Evolutionary conservation across 192 early-diverging fungal species (phyloP), one percentile per base, ranked within the genome.

Genomic region (Thamnidium elegans): DNA sequence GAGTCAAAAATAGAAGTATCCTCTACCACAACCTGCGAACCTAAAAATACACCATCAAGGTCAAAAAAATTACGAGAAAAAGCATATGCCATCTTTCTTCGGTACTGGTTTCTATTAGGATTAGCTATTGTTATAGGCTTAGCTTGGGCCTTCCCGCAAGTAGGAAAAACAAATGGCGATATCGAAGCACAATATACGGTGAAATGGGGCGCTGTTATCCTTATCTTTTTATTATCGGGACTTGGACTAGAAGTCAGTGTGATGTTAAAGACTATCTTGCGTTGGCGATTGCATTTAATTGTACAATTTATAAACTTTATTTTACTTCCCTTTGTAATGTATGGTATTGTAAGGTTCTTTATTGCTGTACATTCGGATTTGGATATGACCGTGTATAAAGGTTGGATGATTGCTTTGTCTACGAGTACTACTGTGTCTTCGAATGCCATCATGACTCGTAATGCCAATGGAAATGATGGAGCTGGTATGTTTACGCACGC

Each of bases 401-500:
- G 87, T 50, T 73, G 86, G 65, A 72, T 87, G 9, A 80, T 89
- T 52, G 79, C 81, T 3, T 78, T 79, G 15, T 72, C 83, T 1
- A 86, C 81, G 3, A 85, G 84, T 11, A 89, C 87, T 7, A 89
- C 87, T 11, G 83, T 89, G 59, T 84, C 84, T 15, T 89, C 87
- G 13, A 89, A 89, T 68, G 80, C 82, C 0, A 75, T 89, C 63
- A 89, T 89, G 87, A 89, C 87, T 23, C 77, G 81, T 56, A 79
- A 81, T 47, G 83, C 87, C 9, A 58, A 67, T 47, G 87, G 87
- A 30, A 86, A 79, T 65, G 87, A 89, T 47, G 34, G 61, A 73
- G 84, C 68, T 4, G 66, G 66, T 67, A 59, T 55, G 7, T 23
- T 0, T 11, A 48, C 10, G n/a, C n/a, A n/a, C n/a, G n/a, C n/a